phyloP scores from a whole-genome alignment of 2,329 filamentous ascomycete species.

The Pleoardoris graminearum region DNA sequence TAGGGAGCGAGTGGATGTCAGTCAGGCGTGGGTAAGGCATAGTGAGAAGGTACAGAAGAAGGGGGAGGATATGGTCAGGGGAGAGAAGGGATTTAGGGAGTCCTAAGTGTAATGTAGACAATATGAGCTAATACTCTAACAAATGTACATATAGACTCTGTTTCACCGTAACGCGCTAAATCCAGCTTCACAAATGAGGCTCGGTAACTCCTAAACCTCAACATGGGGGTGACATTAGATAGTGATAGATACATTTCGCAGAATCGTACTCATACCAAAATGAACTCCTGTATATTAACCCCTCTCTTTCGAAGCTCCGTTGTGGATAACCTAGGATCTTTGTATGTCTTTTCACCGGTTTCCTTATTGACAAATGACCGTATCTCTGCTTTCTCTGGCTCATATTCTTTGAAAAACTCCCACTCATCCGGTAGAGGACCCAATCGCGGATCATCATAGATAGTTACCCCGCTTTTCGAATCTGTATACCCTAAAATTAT shows the following conservation, averaged over 20 bases:
- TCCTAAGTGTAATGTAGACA: constrained; percentile 41
- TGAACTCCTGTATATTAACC: not conserved
- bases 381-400: not conserved
- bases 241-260: not conserved
- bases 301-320: constrained; percentile 1
- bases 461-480: not conserved
- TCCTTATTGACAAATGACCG: not conserved
- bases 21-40: constrained; percentile 48
- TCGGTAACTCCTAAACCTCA: too few species aligned
- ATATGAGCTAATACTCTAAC: too few species aligned
- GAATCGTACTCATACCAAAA: not conserved
- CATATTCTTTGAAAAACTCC: not conserved
- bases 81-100: constrained; percentile 50
- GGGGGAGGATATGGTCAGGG: constrained; percentile 50
- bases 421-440: constrained; percentile 5
- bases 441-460: constrained; percentile 6
- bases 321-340: not conserved
- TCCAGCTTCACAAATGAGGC: not conserved
- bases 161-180: not conserved
- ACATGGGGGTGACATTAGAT: too few species aligned
- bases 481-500: not conserved
- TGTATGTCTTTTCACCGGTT: not conserved
- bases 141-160: too few species aligned
- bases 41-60: constrained; percentile 47
- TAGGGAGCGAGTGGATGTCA: constrained; percentile 50